These are phyloP conservation scores for Nakazawaea molendinolei DNA, from an alignment of 805 yeast species.

Conservation along the genomic window DNA sequence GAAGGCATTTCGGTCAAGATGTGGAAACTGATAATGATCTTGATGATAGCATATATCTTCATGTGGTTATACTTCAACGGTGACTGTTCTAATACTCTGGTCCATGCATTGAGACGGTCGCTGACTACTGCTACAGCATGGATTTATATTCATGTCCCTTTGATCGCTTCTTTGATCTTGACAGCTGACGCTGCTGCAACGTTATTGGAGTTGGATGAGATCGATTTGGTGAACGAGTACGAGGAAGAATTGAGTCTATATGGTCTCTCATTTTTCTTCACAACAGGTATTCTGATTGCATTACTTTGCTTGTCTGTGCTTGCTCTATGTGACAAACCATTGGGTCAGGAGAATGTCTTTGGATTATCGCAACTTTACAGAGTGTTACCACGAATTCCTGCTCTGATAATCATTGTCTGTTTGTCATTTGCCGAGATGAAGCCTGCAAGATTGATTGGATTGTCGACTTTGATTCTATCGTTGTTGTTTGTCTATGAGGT, in stretches of 20 bases:
- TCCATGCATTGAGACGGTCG: constrained; percentile 48
- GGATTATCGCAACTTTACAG: constrained; percentile 31
- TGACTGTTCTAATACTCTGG: constrained; percentile 40
- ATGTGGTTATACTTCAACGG: constrained; percentile 51
- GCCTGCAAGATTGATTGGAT: constrained; percentile 35
- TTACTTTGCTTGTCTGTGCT: constrained; percentile 31
- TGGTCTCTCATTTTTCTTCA: constrained; percentile 42
- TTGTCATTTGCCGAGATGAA: constrained; percentile 37
- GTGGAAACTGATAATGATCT: constrained; percentile 41
- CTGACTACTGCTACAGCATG: constrained; percentile 38
- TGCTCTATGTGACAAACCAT: constrained; percentile 38
- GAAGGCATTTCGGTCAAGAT: constrained; percentile 36
- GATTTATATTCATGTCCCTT: constrained; percentile 42
- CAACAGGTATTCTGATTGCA: constrained; percentile 46
- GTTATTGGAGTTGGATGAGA: constrained; percentile 26
- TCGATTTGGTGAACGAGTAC: constrained; percentile 12
- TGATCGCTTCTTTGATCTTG: constrained; percentile 43
- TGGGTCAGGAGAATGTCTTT: constrained; percentile 31
- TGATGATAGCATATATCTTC: constrained; percentile 41
- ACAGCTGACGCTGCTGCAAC: constrained; percentile 58
- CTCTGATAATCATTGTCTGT: constrained; percentile 31
- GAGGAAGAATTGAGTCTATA: constrained; percentile 28
- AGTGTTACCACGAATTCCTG: constrained; percentile 33
- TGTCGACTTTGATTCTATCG: constrained; percentile 29
- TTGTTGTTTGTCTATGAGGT: constrained; percentile 31